These are phyloP conservation scores for Stromatinia cepivora DNA, from an alignment of 2,329 filamentous ascomycete species.

Conservation along the genomic window DNA sequence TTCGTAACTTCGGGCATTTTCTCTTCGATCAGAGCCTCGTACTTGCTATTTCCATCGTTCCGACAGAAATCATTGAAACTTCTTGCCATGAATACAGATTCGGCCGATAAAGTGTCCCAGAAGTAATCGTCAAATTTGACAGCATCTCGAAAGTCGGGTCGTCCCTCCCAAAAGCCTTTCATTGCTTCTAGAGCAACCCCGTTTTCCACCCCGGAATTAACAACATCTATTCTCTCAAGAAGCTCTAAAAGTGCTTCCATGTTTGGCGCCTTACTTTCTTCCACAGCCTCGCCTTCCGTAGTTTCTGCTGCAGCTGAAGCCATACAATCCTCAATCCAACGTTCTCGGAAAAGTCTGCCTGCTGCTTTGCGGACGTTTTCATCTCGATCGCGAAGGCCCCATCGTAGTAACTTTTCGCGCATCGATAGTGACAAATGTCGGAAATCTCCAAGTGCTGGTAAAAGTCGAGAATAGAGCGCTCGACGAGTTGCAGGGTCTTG, in stretches of 20 bases:
- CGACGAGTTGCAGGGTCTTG: conserved; percentile 80
- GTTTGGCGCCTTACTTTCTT: conserved; percentile 62
- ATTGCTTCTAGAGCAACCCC: conserved; percentile 93
- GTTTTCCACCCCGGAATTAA: conserved; percentile 85
- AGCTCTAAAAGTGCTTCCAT: conserved; percentile 86
- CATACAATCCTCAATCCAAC: conserved; percentile 97
- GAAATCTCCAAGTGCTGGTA: conserved; percentile 91
- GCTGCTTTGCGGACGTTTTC: conserved; percentile 92
- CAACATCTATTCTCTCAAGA: conserved; percentile 88
- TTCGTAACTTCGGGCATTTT: conserved; percentile 95
- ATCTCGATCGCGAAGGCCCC: conserved; percentile 91
- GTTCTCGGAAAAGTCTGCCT: conserved; percentile 83
- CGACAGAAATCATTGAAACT: conserved; percentile 95
- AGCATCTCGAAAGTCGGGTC: conserved; percentile 76
- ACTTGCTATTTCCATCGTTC: conserved; percentile 69
- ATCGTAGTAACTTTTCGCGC: conserved; percentile 91
- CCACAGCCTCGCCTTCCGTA: conserved; percentile 49
- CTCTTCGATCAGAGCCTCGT: conserved; percentile 77
- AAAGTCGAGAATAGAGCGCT: conserved; percentile 80
- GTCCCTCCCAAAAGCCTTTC: conserved; percentile 93
- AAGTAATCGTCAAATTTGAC: conserved; percentile 72
- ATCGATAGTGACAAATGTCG: conserved; percentile 89
- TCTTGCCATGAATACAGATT: conserved; percentile 85
- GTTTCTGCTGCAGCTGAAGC: conserved; percentile 61
- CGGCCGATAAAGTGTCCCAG: conserved; percentile 79